phyloP scores from a whole-genome alignment of 2,329 filamentous ascomycete species.

The Drechslerella coelobrocha region DNA sequence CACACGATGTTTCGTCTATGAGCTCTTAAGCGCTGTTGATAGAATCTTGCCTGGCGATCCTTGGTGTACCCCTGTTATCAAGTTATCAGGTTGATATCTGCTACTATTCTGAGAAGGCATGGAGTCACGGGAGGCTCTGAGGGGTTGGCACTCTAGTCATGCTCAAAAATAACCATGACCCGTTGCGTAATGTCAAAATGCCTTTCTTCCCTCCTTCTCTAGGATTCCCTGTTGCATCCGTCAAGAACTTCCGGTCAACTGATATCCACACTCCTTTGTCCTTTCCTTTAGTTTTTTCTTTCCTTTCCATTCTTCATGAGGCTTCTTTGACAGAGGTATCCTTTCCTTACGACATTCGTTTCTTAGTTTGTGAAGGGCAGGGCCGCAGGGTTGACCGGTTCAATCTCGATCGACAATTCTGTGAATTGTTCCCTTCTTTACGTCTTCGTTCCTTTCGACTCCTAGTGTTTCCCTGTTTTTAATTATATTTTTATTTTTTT shows the following conservation, averaged over 20 bases:
- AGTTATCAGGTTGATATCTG: conserved; percentile 30
- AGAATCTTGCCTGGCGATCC: conserved; percentile 1
- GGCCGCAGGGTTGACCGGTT: conserved; percentile 32
- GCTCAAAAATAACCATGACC: conserved; percentile 9
- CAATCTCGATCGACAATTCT: conserved; percentile 38
- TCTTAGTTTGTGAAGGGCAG: conserved; percentile 23
- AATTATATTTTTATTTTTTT: conserved; percentile 23
- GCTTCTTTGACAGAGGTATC: conserved; percentile 45
- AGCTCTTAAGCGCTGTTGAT: conserved; percentile 16
- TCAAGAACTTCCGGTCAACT: conserved; percentile 20
- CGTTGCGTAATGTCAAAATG: neutral
- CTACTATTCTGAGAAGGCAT: conserved; percentile 40
- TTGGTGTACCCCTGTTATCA: neutral
- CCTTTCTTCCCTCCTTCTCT: conserved; percentile 21
- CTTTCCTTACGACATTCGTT: conserved; percentile 41
- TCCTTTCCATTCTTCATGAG: neutral
- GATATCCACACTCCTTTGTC: conserved; percentile 30
- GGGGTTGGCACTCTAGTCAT: conserved; percentile 1
- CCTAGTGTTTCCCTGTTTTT: neutral
- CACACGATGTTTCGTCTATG: conserved; percentile 31
- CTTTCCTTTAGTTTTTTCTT: conserved; percentile 25
- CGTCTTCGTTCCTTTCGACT: neutral
- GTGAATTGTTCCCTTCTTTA: conserved; percentile 22
- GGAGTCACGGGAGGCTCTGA: conserved; percentile 10
- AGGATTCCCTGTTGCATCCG: conserved; percentile 23